Evolutionary conservation across 352 stramenopile species (phyloP).

Genomic region (Globisporangium spinosum): DNA sequence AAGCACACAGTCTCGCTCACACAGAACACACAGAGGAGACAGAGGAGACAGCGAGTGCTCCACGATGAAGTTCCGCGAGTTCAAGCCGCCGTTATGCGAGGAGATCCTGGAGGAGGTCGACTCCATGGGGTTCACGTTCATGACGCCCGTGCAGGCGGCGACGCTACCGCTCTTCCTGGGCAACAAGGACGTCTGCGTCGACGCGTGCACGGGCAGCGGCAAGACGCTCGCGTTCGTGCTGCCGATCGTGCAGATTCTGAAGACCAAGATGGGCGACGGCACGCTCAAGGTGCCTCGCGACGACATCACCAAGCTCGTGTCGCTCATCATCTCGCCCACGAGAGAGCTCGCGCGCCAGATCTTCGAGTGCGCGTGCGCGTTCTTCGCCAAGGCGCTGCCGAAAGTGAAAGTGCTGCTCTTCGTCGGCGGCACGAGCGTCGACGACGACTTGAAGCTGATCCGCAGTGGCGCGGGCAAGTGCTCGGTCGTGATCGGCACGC

Average conservation of each 20-base stretch:
- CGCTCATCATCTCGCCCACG: slow-evolving; percentile 88
- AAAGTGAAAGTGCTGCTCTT: slow-evolving; percentile 86
- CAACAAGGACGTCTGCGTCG: slow-evolving; percentile 93
- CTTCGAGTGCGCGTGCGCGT: slow-evolving; percentile 63
- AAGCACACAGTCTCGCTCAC: background rate
- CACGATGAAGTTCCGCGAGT: slow-evolving; percentile 78
- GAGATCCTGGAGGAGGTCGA: slow-evolving; percentile 71
- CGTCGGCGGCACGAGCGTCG: slow-evolving; percentile 87
- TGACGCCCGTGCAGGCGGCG: slow-evolving; percentile 91
- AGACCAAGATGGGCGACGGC: slow-evolving; percentile 53
- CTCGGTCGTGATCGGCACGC: slow-evolving; percentile 79
- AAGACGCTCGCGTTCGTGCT: slow-evolving; percentile 96
- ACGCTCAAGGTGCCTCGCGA: slow-evolving; percentile 52
- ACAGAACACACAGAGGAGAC: background rate
- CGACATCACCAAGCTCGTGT: slow-evolving; percentile 65
- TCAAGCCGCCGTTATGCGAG: slow-evolving; percentile 70
- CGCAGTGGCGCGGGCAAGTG: slow-evolving; percentile 53
- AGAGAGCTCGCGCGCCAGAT: slow-evolving; percentile 87
- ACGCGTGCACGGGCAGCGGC: slow-evolving; percentile 93
- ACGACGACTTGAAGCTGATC: slow-evolving; percentile 78
- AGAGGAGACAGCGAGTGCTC: background rate
- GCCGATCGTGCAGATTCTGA: slow-evolving; percentile 91
- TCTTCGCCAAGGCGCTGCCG: slow-evolving; percentile 56
- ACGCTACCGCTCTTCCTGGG: slow-evolving; percentile 91
- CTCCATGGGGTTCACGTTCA: slow-evolving; percentile 81